Evolutionary conservation across 1,284 basidiomycete genomes (phyloP).

Genomic region (Tetrapyrgos nigripes): DNA sequence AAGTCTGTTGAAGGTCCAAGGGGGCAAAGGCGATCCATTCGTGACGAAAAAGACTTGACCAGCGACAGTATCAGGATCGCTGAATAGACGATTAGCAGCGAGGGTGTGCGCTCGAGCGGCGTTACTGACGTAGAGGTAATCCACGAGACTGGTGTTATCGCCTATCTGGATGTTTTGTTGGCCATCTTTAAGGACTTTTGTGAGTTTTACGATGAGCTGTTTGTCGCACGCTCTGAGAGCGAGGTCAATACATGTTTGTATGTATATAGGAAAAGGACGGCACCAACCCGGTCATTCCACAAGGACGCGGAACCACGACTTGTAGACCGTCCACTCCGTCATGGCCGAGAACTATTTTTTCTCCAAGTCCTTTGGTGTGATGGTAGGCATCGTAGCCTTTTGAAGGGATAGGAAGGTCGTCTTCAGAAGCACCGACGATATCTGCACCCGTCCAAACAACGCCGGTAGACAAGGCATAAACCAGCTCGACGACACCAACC

Average conservation of each 20-base stretch:
- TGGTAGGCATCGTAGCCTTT: constrained; percentile 61
- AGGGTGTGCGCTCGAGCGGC: constrained; percentile 31
- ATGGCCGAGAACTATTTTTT: constrained; percentile 58
- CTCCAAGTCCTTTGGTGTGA: constrained; percentile 66
- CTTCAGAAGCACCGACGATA: constrained; percentile 23
- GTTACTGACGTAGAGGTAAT: constrained; percentile 29
- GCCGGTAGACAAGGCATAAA: constrained; percentile 66
- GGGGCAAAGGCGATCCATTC: constrained; percentile 24
- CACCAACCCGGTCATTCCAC: constrained; percentile 70
- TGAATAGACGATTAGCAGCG: constrained; percentile 22
- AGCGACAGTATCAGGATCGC: constrained; percentile 19
- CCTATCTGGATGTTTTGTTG: constrained; percentile 30
- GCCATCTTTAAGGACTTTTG: constrained; percentile 21
- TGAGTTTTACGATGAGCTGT: constrained; percentile 28
- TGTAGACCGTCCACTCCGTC: constrained; percentile 57
- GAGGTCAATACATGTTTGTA: neutral
- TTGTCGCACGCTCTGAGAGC: constrained; percentile 26
- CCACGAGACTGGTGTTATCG: constrained; percentile 26
- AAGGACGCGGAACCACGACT: constrained; percentile 65
- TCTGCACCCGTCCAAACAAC: constrained; percentile 44
- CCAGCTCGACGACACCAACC: constrained; percentile 54
- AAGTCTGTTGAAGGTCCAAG: constrained; percentile 22
- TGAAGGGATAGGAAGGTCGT: constrained; percentile 19
- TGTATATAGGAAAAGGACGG: neutral
- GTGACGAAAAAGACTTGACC: constrained; percentile 31